Base-by-base conservation (phyloP, 2,329 filamentous ascomycete species). In the Fulvia fulva region DNA sequence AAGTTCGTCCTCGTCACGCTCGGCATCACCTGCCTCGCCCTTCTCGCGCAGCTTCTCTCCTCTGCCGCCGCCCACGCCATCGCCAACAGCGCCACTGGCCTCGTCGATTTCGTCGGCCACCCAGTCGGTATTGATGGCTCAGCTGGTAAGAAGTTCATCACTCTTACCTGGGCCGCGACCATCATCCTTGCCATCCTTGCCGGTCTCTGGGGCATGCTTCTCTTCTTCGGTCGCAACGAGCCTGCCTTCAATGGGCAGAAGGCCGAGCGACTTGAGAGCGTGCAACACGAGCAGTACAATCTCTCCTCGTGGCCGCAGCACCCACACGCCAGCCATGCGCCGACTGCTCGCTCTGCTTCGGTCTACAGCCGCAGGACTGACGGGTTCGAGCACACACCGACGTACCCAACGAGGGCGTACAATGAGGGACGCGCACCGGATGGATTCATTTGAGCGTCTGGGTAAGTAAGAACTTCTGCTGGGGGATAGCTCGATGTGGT, bases 21-120 rank as follows among this genome's bases (percentile, higher is more conserved):
- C 26, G 26, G 23, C 26, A 16, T n/a, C 25, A 30, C 23, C 5
- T 28, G 25, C 2, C 14, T 32, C 12, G 47, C 47, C n/a, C 22
- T 50, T 19, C 26, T 32, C 11, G 47, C 23, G 9, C 47, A 28
- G 19, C 23, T 28, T 14, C 11, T 50, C 11, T 50, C 47, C 11
- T 50, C 47, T 28, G 47, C 47, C 9, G 47, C 47, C 14, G 47
- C 47, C 9, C 23, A 28, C n/a, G 47, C 23, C 9, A 50, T 50
- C 22, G 47, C 47, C n/a, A 32, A 32, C 9, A 30, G 23, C 26
- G 47, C 47, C 6, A 32, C 47, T 32, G 26, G 47, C n/a, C 47
- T 50, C n/a, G 47, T 50, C 26, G 47, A 50, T n/a, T 50, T 50
- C n/a, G 26, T 50, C 16, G 47, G 47, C 16, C 23, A 50, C n/a